Evolutionary conservation across 495 filamentous ascomycete species (phyloP).

Genomic region (Talaromyces trachyspermus): DNA sequence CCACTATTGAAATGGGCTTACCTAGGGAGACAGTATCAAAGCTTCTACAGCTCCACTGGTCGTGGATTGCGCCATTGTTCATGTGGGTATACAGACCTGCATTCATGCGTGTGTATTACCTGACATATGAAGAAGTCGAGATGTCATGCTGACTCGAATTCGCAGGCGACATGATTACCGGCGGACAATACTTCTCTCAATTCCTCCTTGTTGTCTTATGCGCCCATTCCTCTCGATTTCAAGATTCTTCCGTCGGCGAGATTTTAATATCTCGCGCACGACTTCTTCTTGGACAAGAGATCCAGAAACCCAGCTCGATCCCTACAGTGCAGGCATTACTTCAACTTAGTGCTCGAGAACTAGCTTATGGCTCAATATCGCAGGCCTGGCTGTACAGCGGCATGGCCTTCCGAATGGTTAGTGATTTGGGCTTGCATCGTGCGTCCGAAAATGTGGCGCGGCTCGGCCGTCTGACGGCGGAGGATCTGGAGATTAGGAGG

Average conservation of each 20-base stretch:
- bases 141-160: too few species aligned
- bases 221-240: background rate
- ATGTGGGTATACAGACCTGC: constrained; percentile 21
- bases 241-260: background rate
- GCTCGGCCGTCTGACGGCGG: constrained; percentile 12
- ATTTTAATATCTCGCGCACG: background rate
- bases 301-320: constrained; percentile 5
- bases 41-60: constrained; percentile 13
- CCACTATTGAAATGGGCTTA: background rate
- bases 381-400: constrained; percentile 23
- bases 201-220: background rate
- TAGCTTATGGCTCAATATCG: constrained; percentile 13
- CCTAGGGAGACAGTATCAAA: background rate
- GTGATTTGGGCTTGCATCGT: constrained; percentile 17
- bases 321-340: constrained; percentile 16
- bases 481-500: constrained; percentile 22
- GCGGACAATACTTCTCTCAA: background rate
- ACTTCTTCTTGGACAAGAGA: background rate
- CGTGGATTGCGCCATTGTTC: constrained; percentile 21
- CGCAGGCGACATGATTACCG: background rate
- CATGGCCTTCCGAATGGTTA: constrained; percentile 26
- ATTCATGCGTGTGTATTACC: constrained; percentile 11
- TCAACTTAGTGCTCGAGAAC: constrained; percentile 11
- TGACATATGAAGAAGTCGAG: background rate
- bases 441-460: constrained; percentile 14